Conservation (phyloP, 345 rosid species). For the Euphorbia pulcherrima region DNA sequence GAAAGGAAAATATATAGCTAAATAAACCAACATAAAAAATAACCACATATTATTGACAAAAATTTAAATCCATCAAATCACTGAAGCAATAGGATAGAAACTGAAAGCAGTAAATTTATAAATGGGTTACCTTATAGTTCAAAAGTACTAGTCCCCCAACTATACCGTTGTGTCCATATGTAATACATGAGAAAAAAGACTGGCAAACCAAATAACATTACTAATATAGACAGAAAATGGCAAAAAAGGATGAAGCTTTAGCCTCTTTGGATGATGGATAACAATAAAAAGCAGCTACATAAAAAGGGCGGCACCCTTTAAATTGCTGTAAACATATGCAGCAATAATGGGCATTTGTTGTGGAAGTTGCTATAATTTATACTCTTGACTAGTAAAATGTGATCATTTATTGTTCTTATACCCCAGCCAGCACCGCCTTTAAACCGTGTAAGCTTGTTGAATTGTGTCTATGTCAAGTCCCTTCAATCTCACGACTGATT, state of each 20-base stretch:
- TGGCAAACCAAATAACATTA: not conserved
- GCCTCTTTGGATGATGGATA: constrained; percentile 3
- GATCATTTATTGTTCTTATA: constrained; percentile 12
- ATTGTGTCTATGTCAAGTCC: constrained; percentile 96
- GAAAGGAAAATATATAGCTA: no score
- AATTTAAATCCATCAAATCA: not conserved
- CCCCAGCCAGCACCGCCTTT: constrained; percentile 12
- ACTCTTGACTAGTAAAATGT: constrained; percentile 6
- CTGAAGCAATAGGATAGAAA: not conserved
- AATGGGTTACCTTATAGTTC: not conserved
- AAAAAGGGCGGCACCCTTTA: not conserved
- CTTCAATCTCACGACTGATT: constrained; percentile 89
- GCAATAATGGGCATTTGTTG: not conserved
- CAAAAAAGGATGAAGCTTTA: constrained; percentile 3
- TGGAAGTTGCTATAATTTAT: constrained; percentile 22
- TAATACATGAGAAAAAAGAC: not conserved
- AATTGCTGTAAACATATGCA: not conserved
- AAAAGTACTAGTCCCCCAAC: not conserved
- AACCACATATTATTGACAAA: no score
- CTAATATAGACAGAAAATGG: constrained; percentile 20
- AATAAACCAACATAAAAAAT: no score
- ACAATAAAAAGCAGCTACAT: not conserved
- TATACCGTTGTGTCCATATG: not conserved
- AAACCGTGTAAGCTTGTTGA: constrained; percentile 93
- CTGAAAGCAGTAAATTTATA: constrained; percentile 1